Evolutionary conservation across 148 eudicot species (phyloP), one percentile per base, ranked within the genome.

Genomic region (Vaccinium corymbosum): DNA sequence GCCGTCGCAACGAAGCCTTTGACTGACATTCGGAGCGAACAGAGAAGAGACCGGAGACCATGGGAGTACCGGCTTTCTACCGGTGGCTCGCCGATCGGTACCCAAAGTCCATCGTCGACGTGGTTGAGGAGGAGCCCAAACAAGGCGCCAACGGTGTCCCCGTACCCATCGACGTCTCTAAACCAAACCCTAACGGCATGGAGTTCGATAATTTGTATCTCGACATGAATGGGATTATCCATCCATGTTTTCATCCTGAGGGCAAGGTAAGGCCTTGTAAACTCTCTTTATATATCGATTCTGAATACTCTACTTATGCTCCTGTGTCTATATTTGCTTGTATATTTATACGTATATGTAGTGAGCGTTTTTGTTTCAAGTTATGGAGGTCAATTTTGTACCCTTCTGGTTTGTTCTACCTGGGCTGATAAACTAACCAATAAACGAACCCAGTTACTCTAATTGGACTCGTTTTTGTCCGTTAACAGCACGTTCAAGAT

Each of bases 1-100:
- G 52, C 51, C 38, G 25, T 6, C 1, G 29, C 17, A 12, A 38
- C 71, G 4, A 32, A 7, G 3, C 66, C 48, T 29, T 27, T 17
- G 56, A 25, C 27, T 13, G 27, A 2, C 38, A 46, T 56, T 55
- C 52, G 38, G 20, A 64, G 15, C 75, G 27, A 27, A 3, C 56
- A 29, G 25, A 22, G 27, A 1, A 16, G 7, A 11, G 56, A 35
- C 57, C 74, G 22, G 27, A 42, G 46, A 42, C 77, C 50, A 95
- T 95, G 98, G 98, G 98, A 5, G 98, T 95, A 55, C 98, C 98
- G 49, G 96, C 98, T 81, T 95, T 95, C 86, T 94, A 95, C 89
- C 74, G 96, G 81, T 95, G 98, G 98, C 83, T 95, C 51, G 96
- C 95, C 42, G 98, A 95, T 88, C 92, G 98, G 35, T 95, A 95